Evolutionary conservation across 2,329 filamentous ascomycete genomes (phyloP), one percentile per base, ranked within the genome.

Genomic region (Zymoseptoria pseudotritici): DNA sequence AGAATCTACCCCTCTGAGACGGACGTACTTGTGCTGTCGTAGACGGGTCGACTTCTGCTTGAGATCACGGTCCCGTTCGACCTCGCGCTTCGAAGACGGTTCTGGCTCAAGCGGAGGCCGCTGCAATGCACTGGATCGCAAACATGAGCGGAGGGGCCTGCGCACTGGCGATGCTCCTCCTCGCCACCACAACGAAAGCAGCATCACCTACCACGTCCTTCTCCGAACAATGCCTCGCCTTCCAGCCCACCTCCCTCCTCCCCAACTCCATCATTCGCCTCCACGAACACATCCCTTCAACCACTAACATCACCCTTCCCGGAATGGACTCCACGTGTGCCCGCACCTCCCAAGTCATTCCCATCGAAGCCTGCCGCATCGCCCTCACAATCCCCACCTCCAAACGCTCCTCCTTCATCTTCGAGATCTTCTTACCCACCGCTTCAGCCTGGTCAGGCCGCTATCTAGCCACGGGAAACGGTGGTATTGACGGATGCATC

Each of bases 371-470:
- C 4, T 78, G 77, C 62, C 72, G 77, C 10, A 65, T 78, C 19
- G 67, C 70, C 5, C 70, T 77, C 50, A 70, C 74, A 51, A 73
- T 77, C 3, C 66, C 73, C 9, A 78, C 76, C 1, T 74, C 73
- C 7, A 68, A 71, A 22, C 69, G 72, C 50, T 76, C 73, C 19
- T 74, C 74, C 9, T 75, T 78, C 62, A 74, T 68, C 5, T 73
- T 78, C 67, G 77, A 79, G 64, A 73, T 75, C 11, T 79, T 76
- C 76, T 64, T 79, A 21, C 51, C 51, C 17, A 26, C 20, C 6
- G 77, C 77, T 17, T 68, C 66, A 4, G 72, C 73, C 52, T 77
- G 74, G 73, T 75, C 70, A 9, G 75, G 75, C 0, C 69, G 75
- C 4, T 75, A 75, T 58, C 51, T 53, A 7, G 51, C 51, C 22